These are phyloP conservation scores for Salix dunnii DNA, from an alignment of 345 rosid genomes.

Conservation along the genomic window DNA sequence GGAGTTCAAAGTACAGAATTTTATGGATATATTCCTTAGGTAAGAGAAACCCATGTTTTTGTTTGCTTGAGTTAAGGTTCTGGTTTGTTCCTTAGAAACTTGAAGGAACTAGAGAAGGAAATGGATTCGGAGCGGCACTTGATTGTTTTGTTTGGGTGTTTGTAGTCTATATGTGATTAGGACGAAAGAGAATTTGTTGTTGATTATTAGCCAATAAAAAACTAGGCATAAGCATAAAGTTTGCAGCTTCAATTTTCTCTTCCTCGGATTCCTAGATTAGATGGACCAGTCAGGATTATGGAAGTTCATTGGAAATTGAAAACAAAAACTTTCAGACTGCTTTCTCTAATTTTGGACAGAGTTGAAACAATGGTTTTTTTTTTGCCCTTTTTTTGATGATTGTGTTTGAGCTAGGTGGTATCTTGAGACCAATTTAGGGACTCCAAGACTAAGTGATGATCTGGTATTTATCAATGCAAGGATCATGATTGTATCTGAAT, in stretches of 20 bases:
- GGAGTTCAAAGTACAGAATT: neutral
- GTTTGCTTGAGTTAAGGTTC: neutral
- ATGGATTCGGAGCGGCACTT: neutral
- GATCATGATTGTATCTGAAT: neutral
- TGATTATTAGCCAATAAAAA: neutral
- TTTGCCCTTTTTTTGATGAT: no score
- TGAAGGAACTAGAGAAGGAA: neutral
- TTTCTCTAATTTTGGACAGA: no score
- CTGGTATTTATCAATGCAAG: neutral
- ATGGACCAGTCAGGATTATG: neutral
- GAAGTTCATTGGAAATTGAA: neutral
- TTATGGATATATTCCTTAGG: no score
- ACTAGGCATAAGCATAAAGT: neutral
- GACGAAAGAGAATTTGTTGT: neutral
- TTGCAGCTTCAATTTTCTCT: neutral
- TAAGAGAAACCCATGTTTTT: neutral
- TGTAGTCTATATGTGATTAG: neutral
- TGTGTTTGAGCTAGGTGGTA: neutral
- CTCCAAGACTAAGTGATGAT: neutral
- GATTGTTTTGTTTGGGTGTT: neutral
- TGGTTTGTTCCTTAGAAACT: neutral
- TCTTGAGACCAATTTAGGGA: neutral
- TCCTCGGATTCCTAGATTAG: neutral
- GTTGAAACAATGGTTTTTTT: no score
- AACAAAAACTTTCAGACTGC: neutral